Evolutionary conservation across 2,329 filamentous ascomycete genomes (phyloP), one percentile per base, ranked within the genome.

Genomic region (Epichloe sibirici): DNA sequence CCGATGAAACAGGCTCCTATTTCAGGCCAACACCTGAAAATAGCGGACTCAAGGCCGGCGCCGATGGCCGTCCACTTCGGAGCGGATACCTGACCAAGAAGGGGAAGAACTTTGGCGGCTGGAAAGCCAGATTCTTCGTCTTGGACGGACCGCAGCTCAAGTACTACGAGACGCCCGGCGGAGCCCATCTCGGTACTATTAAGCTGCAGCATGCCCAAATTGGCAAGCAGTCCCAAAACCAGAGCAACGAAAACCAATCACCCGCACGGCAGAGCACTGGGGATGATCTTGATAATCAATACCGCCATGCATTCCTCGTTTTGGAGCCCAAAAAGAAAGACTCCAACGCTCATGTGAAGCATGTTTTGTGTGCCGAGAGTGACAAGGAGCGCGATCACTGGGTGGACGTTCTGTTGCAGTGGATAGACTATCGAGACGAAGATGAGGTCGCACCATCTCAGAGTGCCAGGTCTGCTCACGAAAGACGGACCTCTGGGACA

Each of bases 321-420:
- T 67, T 97, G 50, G 93, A 98, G 64, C 91, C 91, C 1, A 98
- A 98, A 89, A 89, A 90, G 68, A 97, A 95, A 68, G 93, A 98
- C 63, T 90, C 90, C 0, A 83, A 77, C 23, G 90, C 86, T 59
- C 78, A 91, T 51, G 88, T 96, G 25, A 88, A 91, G 58, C 93
- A 98, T 66, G 90, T 98, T 0, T 74, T 98, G 17, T 98, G 93
- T 66, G 91, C 93, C 0, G 93, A 98, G 68, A 97, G 87, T 62
- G 93, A 98, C 61, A 78, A 77, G 54, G 93, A 98, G 71, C 83
- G 93, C 55, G 93, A 98, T 68, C 77, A 85, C 45, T 98, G 93
- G 93, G 91, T 98, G 1, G 87, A 94, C 53, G 85, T 88, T 23
- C 74, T 98, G 42, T 73, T 97, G 55, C 85, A 88, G 59, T 95